A percentile compares a stretch with the other conserved stretches of the same genome.
Conservation (phyloP, 768 basidiomycete genomes). For the Tylopilus vinaceipallidus region DNA sequence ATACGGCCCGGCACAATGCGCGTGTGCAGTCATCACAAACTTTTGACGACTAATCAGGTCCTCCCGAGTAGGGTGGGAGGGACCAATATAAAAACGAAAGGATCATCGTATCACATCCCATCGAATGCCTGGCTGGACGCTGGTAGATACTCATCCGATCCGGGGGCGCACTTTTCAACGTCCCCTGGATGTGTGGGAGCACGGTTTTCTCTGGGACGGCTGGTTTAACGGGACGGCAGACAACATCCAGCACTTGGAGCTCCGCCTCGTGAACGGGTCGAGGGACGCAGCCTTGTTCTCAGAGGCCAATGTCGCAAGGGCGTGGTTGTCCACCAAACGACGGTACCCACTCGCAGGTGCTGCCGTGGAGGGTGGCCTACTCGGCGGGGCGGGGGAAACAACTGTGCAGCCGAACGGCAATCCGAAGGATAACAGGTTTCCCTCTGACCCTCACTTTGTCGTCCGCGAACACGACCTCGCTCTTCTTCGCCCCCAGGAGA, state of each 20-base stretch:
- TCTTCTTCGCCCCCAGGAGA: slow-evolving; percentile 36
- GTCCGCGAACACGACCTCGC: slow-evolving; percentile 39
- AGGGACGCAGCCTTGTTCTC: slow-evolving; percentile 26
- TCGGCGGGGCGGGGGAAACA: no score
- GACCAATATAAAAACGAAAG: no score
- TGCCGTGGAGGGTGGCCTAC: slow-evolving; percentile 34
- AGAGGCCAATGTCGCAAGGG: slow-evolving; percentile 35
- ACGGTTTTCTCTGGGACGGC: slow-evolving; percentile 41
- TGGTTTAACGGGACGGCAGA: slow-evolving; percentile 46
- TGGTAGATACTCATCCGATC: slow-evolving; percentile 1
- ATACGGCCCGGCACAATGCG: no score
- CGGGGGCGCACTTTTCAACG: slow-evolving; percentile 30
- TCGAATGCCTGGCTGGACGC: no score
- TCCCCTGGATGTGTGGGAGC: slow-evolving; percentile 40
- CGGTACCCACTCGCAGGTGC: slow-evolving; percentile 50
- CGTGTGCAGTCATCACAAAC: no score
- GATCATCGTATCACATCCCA: no score
- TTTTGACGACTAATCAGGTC: no score
- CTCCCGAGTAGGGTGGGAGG: no score
- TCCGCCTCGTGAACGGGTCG: slow-evolving; percentile 26
- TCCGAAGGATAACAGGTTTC: no score
- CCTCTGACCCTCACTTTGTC: slow-evolving; percentile 33
- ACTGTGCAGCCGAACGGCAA: no score
- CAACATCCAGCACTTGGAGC: slow-evolving; percentile 31
- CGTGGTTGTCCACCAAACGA: slow-evolving; percentile 49